Conservation (phyloP, 208 protist genomes). For the Trypanosoma platydactyli region DNA sequence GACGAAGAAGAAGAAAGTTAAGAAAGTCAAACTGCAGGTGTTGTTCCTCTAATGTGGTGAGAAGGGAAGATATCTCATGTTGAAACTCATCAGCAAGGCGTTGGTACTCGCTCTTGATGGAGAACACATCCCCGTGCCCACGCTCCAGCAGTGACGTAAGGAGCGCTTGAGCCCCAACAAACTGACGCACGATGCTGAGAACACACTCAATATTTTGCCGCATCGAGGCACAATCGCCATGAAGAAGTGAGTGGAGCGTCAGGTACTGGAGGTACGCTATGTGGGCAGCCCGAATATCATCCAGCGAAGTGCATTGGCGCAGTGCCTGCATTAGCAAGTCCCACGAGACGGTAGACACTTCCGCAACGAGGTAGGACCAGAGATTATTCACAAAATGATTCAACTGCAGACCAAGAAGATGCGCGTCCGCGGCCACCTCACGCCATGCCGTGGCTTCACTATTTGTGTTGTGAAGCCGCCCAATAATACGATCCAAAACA, state of each 20-base stretch:
- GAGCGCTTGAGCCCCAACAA: slow-evolving; percentile 58
- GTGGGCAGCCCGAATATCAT: slow-evolving; percentile 63
- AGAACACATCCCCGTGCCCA: slow-evolving; percentile 51
- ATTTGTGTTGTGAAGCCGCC: slow-evolving; percentile 38
- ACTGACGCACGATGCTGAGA: slow-evolving; percentile 56
- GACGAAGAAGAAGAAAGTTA: slow-evolving; percentile 67
- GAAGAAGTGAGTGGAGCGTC: slow-evolving; percentile 62
- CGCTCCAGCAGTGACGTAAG: slow-evolving; percentile 62
- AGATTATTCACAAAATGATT: slow-evolving; percentile 76
- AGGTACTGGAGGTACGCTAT: slow-evolving; percentile 60
- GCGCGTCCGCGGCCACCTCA: slow-evolving; percentile 57
- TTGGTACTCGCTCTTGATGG: slow-evolving; percentile 59
- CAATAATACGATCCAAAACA: slow-evolving; percentile 55
- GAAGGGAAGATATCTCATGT: slow-evolving; percentile 55
- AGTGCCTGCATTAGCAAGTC: slow-evolving; percentile 51
- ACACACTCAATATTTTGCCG: slow-evolving; percentile 74
- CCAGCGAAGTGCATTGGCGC: slow-evolving; percentile 46
- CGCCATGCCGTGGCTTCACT: slow-evolving; percentile 44
- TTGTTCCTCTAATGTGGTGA: slow-evolving; percentile 66
- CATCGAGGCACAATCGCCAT: slow-evolving; percentile 60
- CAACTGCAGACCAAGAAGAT: slow-evolving; percentile 63
- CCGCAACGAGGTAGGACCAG: slow-evolving; percentile 70
- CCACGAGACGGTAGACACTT: slow-evolving; percentile 64
- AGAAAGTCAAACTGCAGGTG: slow-evolving; percentile 72
- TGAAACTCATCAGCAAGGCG: slow-evolving; percentile 60